Evolutionary conservation across 768 basidiomycete genomes (phyloP), one percentile per base, ranked within the genome.

Genomic region (Lentinula raphanica): DNA sequence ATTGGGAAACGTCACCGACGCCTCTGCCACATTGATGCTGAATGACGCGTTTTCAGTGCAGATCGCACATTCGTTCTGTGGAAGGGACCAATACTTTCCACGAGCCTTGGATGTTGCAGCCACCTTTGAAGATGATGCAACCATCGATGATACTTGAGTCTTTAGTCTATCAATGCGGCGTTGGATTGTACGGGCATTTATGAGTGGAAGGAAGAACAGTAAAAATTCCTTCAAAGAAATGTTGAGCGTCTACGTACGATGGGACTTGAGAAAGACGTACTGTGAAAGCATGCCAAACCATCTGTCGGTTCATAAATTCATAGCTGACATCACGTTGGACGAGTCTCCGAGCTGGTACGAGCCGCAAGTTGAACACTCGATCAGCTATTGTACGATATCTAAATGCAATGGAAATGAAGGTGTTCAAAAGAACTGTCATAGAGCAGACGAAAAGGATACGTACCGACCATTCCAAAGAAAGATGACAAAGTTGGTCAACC

Each of bases 241-340:
- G 15, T 4, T 27, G 38, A 21, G 27, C 32, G n/a, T 28, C 32
- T 17, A 28, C 3, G 7, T 29, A n/a, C 0, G 17, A 21, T 13
- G 17, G 45, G 7, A 46, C 8, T 13, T 29, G 28, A 39, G 32
- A 19, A 32, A 15, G 11, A 73, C 91, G 56, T 67, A 96, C 96
- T 6, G 97, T 98, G 70, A 98, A 96, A 0, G 94, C 92, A 68
- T 95, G 92, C 97, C 97, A 99, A 56, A 99, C 97, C 82, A 99
- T 91, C 71, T 98, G 96, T 63, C 97, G 90, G 66, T 98, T 98
- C 92, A 98, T 96, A 66, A 94, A 98, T 67, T 98, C 97, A 71
- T 97, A 99, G 66, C 92, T 96, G 51, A 98, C 90, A 64, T 95
- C 88, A 17, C 90, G 84, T 60, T 83, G 85, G 35, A 86, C 79